Evolutionary conservation across 495 filamentous ascomycete species (phyloP), one percentile per base, ranked within the genome.

Genomic region (Apodospora peruviana): DNA sequence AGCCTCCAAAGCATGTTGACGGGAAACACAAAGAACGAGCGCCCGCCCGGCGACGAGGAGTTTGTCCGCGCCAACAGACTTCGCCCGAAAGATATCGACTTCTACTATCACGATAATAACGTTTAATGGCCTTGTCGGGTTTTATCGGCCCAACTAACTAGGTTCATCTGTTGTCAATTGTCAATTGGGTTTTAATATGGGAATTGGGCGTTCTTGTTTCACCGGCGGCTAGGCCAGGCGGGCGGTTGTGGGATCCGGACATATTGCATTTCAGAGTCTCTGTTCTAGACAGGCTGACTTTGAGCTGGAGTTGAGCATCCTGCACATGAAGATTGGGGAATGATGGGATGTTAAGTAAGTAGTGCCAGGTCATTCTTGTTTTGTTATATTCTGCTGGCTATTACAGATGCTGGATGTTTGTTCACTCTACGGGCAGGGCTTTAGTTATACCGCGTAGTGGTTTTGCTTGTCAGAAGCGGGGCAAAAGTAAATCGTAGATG

Each of bases 1-100:
- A 95, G 90, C 64, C 81, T 98, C 39, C 93, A 98, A 70, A 95
- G 89, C 69, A 98, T 98, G 93, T 66, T 98, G 58, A 96, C 93
- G 0, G 86, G 90, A 5, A 98, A 98, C 63, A 85, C 76, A 19
- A 93, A 88, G 68, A 86, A 93, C 53, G 91, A 90, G 64, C 75
- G 90, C 14, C 90, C 90, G 5, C 84, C 84, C 0, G 90, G 90
- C 9, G 87, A 96, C 66, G 84, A 83, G 52, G 83, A 91, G 4
- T 96, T 96, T 59, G 88, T 95, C 14, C 75, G 80, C 35, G 77
- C 76, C 40, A 95, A 96, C 59, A 79, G 80, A 18, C 75, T 81
- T 43, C 71, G 90, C 32, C 90, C 90, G 41, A 72, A 83, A 58
- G 88, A 96, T 65, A 90, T 96, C 53, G 81, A 85, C 43, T 96